Base-by-base conservation (phyloP, 192 early-diverging fungal genomes). In the Coemansia sp. region DNA sequence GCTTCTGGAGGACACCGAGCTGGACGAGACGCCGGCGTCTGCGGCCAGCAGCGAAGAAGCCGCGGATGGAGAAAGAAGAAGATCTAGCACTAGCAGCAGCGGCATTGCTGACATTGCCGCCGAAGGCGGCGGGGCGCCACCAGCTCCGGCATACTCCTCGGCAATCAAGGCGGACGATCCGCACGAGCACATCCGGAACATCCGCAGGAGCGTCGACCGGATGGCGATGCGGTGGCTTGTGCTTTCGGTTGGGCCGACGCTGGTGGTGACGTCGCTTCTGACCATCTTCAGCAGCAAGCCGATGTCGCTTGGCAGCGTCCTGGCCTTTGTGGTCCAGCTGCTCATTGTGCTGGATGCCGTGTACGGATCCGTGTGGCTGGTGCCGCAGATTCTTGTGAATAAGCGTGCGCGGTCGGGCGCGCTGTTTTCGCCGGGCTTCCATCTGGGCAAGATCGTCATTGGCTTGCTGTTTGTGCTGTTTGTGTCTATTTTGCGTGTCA, bases 371-470 rank as follows among this genome's bases (percentile, higher is more conserved):
- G 22, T 59, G 6, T 47, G 42, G 26, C 56, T 55, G 52, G 9
- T 66, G 43, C 65, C 65, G 42, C 65, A 66, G 65, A 32, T 66
- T 8, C 21, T 66, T 3, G 55, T 66, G 6, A 66, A 66, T 10
- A 41, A 21, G 16, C 54, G 45, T 32, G 41, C 65, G 5, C 43
- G 46, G 15, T 65, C 63, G 1, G 63, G 63, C 9, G 32, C 41
- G 10, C 54, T 66, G 41, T 41, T 51, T n/a, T 41, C 55, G 42
- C 54, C 56, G 7, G 40, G 42, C 15, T 58, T 39, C 54, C 43
- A 56, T 45, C 1, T 66, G 1, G 16, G 54, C 26, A 26, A 32
- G 15, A 37, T 58, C 6, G 42, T 43, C 21, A 0, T 41, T 41
- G 57, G 57, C 5, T 6, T 41, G n/a, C n/a, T 59, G 39, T 12